A percentile compares a stretch with the other conserved stretches of the same genome.
These are phyloP conservation scores for Brasenia schreberi DNA, from an alignment of 164 flowering plant genomes.

Conservation along the genomic window DNA sequence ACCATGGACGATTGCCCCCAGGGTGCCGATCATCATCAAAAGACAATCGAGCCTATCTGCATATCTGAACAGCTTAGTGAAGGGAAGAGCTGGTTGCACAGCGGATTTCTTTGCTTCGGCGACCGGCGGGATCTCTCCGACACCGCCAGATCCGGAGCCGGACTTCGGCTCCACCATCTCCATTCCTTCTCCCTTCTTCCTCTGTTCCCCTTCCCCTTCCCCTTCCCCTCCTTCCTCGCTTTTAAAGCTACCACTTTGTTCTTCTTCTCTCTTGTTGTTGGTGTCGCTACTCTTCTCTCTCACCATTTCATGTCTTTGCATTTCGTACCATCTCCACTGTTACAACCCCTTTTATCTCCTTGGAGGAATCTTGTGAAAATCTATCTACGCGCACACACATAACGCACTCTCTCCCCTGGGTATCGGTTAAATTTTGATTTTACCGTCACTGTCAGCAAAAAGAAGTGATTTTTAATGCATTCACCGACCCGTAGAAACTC, in stretches of 20 bases:
- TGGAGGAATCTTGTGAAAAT: constrained; percentile 63
- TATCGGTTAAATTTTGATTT: too few species aligned
- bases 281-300: constrained; percentile 1
- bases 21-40: constrained; percentile 72
- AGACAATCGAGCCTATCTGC: constrained; percentile 80
- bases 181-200: constrained; percentile 3
- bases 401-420: neutral
- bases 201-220: neutral
- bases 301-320: constrained; percentile 57
- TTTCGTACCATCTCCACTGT: constrained; percentile 91
- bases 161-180: neutral
- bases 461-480: neutral
- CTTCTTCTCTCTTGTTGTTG: neutral
- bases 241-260: neutral
- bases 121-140: neutral
- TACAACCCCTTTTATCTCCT: constrained; percentile 52
- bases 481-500: neutral
- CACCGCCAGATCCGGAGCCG: neutral
- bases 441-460: too few species aligned
- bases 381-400: constrained; percentile 14
- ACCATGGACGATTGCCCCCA: constrained; percentile 90
- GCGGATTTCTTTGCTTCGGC: constrained; percentile 25
- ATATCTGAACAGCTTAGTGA: constrained; percentile 71
- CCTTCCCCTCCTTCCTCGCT: neutral
- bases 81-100: constrained; percentile 28